phyloP scores from a whole-genome alignment of 768 basidiomycete genomes.

The Mycena rosella region DNA sequence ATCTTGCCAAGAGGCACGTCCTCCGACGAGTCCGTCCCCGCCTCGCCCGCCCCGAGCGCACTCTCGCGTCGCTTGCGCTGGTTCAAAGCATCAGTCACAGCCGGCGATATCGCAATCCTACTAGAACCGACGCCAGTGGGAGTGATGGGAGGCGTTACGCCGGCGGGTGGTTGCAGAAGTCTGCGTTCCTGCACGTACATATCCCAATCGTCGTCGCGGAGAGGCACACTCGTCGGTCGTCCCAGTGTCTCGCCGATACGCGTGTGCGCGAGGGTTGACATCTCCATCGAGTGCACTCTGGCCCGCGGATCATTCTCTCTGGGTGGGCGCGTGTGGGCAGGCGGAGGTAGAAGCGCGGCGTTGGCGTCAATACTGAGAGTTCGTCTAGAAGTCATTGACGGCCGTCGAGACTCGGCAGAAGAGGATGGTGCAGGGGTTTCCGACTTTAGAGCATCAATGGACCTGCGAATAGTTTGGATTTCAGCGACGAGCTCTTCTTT shows the following conservation, averaged over 20 bases:
- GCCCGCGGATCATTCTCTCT: constrained; percentile 76
- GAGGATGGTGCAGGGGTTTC: constrained; percentile 78
- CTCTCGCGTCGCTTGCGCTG: constrained; percentile 81
- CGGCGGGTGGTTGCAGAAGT: constrained; percentile 85
- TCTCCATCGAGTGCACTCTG: constrained; percentile 81
- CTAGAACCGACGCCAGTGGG: constrained; percentile 56
- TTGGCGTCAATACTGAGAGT: constrained; percentile 78
- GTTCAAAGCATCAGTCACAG: constrained; percentile 81
- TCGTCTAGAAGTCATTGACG: constrained; percentile 75
- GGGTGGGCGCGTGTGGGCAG: constrained; percentile 77
- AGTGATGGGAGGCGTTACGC: constrained; percentile 85
- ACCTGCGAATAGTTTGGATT: constrained; percentile 83
- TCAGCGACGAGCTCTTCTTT: constrained; percentile 82
- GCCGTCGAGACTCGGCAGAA: constrained; percentile 70
- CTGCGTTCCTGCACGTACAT: constrained; percentile 87
- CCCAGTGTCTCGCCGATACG: constrained; percentile 67
- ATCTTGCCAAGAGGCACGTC: constrained; percentile 61
- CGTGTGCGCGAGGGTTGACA: constrained; percentile 61
- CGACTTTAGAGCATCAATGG: constrained; percentile 80
- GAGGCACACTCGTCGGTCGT: constrained; percentile 80
- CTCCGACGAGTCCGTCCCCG: constrained; percentile 59
- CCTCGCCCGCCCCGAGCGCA: constrained; percentile 62
- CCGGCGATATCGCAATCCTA: constrained; percentile 71
- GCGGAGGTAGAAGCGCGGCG: constrained; percentile 59
- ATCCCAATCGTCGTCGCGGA: constrained; percentile 88